phyloP scores from a whole-genome alignment of 2,329 filamentous ascomycete species.

The Colletotrichum cereale region DNA sequence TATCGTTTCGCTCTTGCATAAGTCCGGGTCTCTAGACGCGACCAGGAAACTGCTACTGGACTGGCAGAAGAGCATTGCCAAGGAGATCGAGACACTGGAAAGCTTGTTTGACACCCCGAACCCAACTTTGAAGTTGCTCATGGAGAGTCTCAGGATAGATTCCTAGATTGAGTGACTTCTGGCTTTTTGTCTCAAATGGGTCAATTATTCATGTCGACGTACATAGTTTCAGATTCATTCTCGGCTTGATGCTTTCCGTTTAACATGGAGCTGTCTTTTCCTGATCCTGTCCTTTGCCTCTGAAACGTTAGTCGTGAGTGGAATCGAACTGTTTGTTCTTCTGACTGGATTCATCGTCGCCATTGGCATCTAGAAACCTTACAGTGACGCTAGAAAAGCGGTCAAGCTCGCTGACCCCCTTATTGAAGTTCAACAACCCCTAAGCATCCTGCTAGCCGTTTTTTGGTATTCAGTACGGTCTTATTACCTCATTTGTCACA shows the following conservation, averaged over 20 bases:
- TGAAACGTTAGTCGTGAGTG: too few relatives aligned
- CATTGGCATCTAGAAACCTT: too few relatives aligned
- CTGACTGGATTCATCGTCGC: too few relatives aligned
- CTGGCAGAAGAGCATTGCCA: background rate
- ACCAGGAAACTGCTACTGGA: background rate
- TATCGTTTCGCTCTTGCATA: background rate
- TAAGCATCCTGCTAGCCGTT: background rate
- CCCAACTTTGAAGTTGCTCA: background rate
- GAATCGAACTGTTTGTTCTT: too few relatives aligned
- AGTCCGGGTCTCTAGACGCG: background rate
- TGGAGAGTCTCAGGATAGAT: slow-evolving; percentile 4
- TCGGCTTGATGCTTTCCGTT: too few relatives aligned
- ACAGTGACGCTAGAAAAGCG: too few relatives aligned
- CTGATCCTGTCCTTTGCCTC: too few relatives aligned
- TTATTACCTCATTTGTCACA: background rate
- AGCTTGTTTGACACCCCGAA: background rate
- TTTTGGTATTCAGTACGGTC: background rate
- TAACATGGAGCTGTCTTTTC: too few relatives aligned
- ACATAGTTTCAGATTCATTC: too few relatives aligned
- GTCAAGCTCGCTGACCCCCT: too few relatives aligned
- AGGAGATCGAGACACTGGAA: background rate
- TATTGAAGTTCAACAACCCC: background rate
- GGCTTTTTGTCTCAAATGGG: background rate
- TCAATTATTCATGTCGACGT: background rate
- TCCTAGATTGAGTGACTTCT: background rate